Evolutionary conservation across 495 filamentous ascomycete genomes (phyloP), one percentile per base, ranked within the genome.

Genomic region (Acidomyces sp.): DNA sequence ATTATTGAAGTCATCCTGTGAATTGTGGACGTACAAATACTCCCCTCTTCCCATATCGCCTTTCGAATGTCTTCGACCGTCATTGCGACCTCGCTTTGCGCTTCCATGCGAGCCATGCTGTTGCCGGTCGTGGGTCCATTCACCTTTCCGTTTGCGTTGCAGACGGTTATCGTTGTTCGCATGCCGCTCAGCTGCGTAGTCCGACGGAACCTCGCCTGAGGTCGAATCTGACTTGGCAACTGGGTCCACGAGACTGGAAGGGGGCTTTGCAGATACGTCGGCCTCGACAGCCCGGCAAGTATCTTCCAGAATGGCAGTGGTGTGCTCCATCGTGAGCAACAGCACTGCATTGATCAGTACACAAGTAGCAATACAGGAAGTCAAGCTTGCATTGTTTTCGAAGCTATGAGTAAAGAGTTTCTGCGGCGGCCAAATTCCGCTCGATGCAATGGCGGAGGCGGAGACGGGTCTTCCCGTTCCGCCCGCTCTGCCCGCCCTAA

Each of bases 21-120:
- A n/a, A 15, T 34, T 22, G 15, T 27, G 6, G 42, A 49, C 67
- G 53, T 71, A 81, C 77, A 65, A 71, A 62, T 70, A 80, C 54
- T 77, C 76, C 23, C 60, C 58, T 44, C 80, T 64, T 49, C 80
- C 78, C 68, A 78, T 61, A 68, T 82, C 70, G 56, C 67, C 64
- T 54, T 69, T 77, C 68, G 69, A 72, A 69, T 69, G 36, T 47
- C 45, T 36, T 31, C 46, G 56, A 43, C 49, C 55, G 44, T 59
- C 57, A 37, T 61, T 44, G 35, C 27, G 22, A 25, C 48, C 43
- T 11, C 43, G 22, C n/a, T n/a, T 33, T 34, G 20, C 21, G 17
- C 42, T 15, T 18, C 37, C 41, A 3, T 25, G 30, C 2, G 37
- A 36, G 1, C 41, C 41, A 21, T 31, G 19, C 18, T 45, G 33